Base-by-base conservation (phyloP, 2,329 filamentous ascomycete genomes). In the Xylaria multiplex region DNA sequence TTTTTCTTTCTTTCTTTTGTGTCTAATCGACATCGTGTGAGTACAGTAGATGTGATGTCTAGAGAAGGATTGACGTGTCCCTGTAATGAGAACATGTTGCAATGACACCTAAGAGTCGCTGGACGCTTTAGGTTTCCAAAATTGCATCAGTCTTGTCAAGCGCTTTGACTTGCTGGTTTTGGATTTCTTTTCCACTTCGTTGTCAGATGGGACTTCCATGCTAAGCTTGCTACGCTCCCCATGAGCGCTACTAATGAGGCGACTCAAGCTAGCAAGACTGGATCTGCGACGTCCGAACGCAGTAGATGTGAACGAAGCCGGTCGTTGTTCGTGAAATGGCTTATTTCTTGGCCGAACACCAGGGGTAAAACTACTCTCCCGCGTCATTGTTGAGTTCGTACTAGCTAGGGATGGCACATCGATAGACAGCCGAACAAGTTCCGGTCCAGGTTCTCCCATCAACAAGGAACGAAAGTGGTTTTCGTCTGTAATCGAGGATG, bases 321-420 rank as follows among this genome's bases (percentile, higher is more conserved):
- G 88, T 3, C 88, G 84, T 69, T 89, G 85, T 22, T 87, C 85
- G 16, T 82, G 81, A 37, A 83, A 79, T 3, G 80, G 80, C 48
- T 69, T 82, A 81, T 72, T 77, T 78, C 77, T 79, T 72, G 66
- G 77, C 70, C 66, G 72, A 63, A 75, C 65, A 50, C 64, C 79
- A 64, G 59, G 82, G 73, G 77, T 71, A 50, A 84, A 84, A 42
- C 81, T 81, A 72, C 90, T 91, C 70, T 92, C 89, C 52, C 88
- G 86, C 6, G 90, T 91, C 86, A 90, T 92, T 9, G 90, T 93
- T 9, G 92, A 93, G 71, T 90, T 89, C 74, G 90, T 93, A 74
- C 90, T 93, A 1, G 90, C 92, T 69, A 85, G 79, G 1, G 91
- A 93, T 2, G 91, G 91, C 14, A 92, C 91, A 69, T 91, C 90